phyloP scores from a whole-genome alignment of 1,284 basidiomycete genomes.

The Sutorius eximius region DNA sequence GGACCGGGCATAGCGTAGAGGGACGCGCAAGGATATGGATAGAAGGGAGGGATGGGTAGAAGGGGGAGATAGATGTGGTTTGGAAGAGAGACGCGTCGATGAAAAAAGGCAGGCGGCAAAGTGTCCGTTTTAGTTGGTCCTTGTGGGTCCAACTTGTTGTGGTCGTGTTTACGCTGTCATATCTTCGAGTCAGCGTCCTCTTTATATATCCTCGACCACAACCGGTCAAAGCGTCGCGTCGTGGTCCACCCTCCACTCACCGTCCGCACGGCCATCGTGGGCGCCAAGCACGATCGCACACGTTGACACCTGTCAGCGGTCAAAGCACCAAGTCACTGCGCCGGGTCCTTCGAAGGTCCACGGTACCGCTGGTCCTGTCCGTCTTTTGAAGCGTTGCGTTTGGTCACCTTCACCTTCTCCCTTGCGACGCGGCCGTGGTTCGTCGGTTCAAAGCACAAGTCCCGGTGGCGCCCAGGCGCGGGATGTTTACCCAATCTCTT shows the following conservation, averaged over 20 bases:
- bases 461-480: conserved; percentile 7
- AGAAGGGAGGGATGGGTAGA: conserved; percentile 1
- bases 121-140: conserved; percentile 35
- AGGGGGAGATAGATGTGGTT: conserved; percentile 19
- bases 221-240: conserved; percentile 9
- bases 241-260: background rate
- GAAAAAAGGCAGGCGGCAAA: conserved; percentile 23
- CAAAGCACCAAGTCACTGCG: conserved; percentile 16
- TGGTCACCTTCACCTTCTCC: background rate
- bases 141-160: conserved; percentile 37
- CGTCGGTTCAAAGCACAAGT: background rate
- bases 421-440: conserved; percentile 3
- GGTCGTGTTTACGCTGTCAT: conserved; percentile 28
- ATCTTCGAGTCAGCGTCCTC: conserved; percentile 3
- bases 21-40: conserved; percentile 4
- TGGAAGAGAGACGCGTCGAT: conserved; percentile 28
- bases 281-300: conserved; percentile 20
- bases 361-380: background rate
- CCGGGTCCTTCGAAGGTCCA: background rate
- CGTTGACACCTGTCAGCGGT: conserved; percentile 13
- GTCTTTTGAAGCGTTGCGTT: background rate
- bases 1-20: conserved; percentile 23
- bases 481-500: background rate
- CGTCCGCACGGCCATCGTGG: background rate
- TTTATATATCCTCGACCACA: conserved; percentile 12